Percentiles rank a stretch among this genome's conserved stretches.
phyloP scores from a whole-genome alignment of 257 asterid genomes.

The Jacaranda mimosifolia region DNA sequence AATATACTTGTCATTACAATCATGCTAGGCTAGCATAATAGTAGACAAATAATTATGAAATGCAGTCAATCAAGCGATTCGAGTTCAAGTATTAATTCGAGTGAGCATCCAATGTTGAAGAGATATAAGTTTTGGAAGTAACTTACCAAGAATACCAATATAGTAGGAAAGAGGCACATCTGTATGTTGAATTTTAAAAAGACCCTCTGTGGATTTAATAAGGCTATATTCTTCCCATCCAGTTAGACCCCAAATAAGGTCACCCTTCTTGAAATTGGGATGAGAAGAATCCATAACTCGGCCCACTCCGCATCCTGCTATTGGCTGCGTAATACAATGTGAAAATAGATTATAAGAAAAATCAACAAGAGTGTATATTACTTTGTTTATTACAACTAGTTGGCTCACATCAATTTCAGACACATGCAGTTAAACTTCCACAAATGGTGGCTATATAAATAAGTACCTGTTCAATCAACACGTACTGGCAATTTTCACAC shows the following conservation, averaged over 20 bases:
- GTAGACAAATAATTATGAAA: no score
- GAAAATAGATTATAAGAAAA: not conserved
- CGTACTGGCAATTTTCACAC: no score
- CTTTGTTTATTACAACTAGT: no score
- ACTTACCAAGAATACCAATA: conserved; percentile 43
- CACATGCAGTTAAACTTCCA: no score
- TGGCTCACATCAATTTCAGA: no score
- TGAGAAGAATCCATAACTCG: conserved; percentile 59
- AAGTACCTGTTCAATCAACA: no score
- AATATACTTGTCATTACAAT: no score
- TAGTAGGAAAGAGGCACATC: conserved; percentile 46
- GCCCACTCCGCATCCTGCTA: conserved; percentile 60
- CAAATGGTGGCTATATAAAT: no score
- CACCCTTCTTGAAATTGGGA: conserved; percentile 63
- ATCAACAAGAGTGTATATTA: not conserved
- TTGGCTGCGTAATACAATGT: conserved; percentile 36
- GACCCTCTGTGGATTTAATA: conserved; percentile 35
- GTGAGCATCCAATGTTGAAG: no score
- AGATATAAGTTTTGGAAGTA: not conserved
- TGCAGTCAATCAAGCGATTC: no score
- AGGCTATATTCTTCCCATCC: conserved; percentile 74
- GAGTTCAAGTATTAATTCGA: no score
- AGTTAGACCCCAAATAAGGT: conserved; percentile 56
- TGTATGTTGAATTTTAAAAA: conserved; percentile 49
- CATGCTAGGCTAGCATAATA: no score